A percentile compares a stretch with the other conserved stretches of the same genome.
Evolutionary conservation across 352 stramenopile genomes (phyloP).

Genomic region (Phytophthora tubulina): DNA sequence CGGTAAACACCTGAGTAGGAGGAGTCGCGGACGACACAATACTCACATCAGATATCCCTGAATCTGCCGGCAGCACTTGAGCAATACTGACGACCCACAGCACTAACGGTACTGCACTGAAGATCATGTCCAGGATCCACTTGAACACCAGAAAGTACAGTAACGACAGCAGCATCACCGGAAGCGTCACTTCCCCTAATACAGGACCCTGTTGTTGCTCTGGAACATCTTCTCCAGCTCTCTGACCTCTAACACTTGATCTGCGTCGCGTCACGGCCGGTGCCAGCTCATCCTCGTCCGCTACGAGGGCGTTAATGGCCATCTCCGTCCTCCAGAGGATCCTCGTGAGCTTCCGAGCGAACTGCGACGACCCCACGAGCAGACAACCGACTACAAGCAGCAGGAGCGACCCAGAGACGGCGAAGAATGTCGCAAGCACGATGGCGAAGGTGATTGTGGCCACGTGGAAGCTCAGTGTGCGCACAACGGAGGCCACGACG

Average conservation of each 20-base stretch:
- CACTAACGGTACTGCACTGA: constrained; percentile 54
- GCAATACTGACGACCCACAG: constrained; percentile 56
- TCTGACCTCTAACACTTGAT: constrained; percentile 20
- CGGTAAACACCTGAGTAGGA: constrained; percentile 46
- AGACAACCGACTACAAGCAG: constrained; percentile 63
- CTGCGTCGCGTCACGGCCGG: neutral
- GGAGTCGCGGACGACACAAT: constrained; percentile 32
- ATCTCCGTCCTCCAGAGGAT: constrained; percentile 71
- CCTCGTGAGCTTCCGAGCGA: constrained; percentile 50
- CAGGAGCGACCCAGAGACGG: constrained; percentile 44
- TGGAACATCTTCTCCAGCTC: neutral
- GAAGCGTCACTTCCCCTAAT: constrained; percentile 56
- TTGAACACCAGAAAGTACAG: constrained; percentile 82
- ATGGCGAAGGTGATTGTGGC: constrained; percentile 53
- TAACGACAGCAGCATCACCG: constrained; percentile 72
- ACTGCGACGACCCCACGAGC: constrained; percentile 56
- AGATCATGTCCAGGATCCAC: constrained; percentile 66
- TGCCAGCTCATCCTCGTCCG: constrained; percentile 20
- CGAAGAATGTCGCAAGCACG: constrained; percentile 49
- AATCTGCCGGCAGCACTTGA: constrained; percentile 48
- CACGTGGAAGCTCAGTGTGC: constrained; percentile 68
- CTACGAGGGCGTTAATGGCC: constrained; percentile 53
- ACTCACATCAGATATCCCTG: constrained; percentile 19
- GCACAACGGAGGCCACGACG: constrained; percentile 47
- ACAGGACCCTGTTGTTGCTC: neutral